Evolutionary conservation across 1,284 basidiomycete genomes (phyloP), one percentile per base, ranked within the genome.

Genomic region (Ustilago tritici): DNA sequence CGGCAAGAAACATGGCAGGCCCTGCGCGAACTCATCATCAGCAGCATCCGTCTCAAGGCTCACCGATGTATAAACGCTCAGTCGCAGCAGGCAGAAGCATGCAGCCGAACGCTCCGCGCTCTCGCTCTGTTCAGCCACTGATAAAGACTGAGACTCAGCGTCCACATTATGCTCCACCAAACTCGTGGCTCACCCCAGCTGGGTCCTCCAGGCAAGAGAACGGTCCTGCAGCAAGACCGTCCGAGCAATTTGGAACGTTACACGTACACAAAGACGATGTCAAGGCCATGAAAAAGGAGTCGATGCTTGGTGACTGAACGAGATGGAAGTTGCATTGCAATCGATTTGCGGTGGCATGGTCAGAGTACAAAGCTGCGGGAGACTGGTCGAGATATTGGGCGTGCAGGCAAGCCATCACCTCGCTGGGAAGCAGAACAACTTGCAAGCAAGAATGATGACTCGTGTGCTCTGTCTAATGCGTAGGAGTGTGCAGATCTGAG

Each of bases 241-340:
- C 43, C 8, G 43, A 19, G 6, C 7, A 7, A 7, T 46, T 19
- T 19, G n/a, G 43, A 17, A 46, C 23, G 23, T 28, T 28, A 28
- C 23, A 19, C 6, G 14, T 40, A 19, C 50, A 58, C 14, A 46
- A 56, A 55, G 38, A 28, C 10, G 34, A 40, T 6, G 11, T 36
- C 36, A 40, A 56, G 23, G 54, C 43, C 17, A 46, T 46, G 19
- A 23, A 55, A 31, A 23, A 34, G 14, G 41, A 61, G 31, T 49
- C 56, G 61, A 69, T 59, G 50, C 56, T 54, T 57, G 40, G 49
- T 50, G 60, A 69, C 56, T 47, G 36, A 31, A 9, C 1, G 12
- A 50, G 15, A 19, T 47, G 19, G 46, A 17, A 19, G 34, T 36
- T 28, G 15, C 6, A 19, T 35, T 23, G 49, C 43, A n/a, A 46